phyloP scores from a whole-genome alignment of 306 rosid species.

The Fragaria iinumae region DNA sequence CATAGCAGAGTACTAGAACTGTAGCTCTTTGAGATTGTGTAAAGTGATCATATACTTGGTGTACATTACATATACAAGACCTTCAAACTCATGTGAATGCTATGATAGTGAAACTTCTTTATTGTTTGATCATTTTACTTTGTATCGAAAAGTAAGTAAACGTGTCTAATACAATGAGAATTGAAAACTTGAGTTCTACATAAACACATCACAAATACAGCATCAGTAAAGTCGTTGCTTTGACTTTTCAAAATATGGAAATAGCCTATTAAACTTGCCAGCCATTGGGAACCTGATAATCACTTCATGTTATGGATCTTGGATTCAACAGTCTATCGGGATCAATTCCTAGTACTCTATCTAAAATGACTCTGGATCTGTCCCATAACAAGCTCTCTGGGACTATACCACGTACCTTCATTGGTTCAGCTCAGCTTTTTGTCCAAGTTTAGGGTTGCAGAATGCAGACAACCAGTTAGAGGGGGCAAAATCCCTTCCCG shows the following conservation, averaged over 20 bases:
- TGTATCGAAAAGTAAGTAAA: too few species aligned
- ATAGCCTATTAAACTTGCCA: too few species aligned
- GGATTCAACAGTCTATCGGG: slow-evolving; percentile 16
- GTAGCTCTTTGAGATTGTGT: background rate
- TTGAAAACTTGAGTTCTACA: too few species aligned
- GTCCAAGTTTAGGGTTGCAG: slow-evolving; percentile 24
- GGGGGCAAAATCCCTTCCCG: slow-evolving; percentile 27
- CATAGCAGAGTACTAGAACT: background rate
- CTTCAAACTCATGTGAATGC: too few species aligned
- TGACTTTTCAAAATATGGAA: background rate
- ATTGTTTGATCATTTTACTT: too few species aligned
- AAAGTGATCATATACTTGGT: background rate
- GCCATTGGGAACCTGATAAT: too few species aligned
- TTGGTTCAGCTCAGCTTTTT: slow-evolving; percentile 29
- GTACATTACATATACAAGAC: background rate
- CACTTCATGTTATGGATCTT: slow-evolving; percentile 24
- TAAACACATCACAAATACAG: too few species aligned
- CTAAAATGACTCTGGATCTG: slow-evolving; percentile 24
- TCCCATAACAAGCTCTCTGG: slow-evolving; percentile 34
- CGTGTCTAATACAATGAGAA: too few species aligned
- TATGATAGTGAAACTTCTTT: too few species aligned
- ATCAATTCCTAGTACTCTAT: slow-evolving; percentile 22
- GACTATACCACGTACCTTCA: slow-evolving; percentile 18
- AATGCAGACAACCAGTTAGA: slow-evolving; percentile 25
- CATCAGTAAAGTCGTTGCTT: too few species aligned